Evolutionary conservation across 2,329 filamentous ascomycete species (phyloP).

Genomic region (Ophiocordyceps sinensis): DNA sequence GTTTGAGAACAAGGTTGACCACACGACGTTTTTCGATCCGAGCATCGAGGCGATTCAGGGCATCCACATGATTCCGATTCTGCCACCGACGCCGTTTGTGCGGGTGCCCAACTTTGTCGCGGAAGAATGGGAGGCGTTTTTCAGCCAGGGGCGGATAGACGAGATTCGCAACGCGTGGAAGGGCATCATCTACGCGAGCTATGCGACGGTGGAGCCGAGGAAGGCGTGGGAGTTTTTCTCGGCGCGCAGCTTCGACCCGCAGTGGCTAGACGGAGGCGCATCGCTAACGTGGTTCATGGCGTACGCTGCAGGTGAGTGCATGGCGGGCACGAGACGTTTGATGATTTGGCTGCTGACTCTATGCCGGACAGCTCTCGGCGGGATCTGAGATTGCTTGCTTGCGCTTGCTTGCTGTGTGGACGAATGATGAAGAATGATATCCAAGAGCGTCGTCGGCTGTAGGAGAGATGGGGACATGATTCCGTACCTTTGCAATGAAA

Average conservation of each 20-base stretch:
- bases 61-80: conserved; percentile 72
- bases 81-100: conserved; percentile 52
- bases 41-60: conserved; percentile 59
- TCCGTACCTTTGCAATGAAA: too few species aligned
- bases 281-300: conserved; percentile 76
- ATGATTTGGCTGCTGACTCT: neutral
- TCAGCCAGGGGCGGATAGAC: conserved; percentile 51
- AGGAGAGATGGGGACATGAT: too few species aligned
- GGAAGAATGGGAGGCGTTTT: conserved; percentile 74
- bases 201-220: conserved; percentile 59
- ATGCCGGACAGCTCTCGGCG: conserved; percentile 1
- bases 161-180: conserved; percentile 65
- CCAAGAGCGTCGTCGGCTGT: too few species aligned
- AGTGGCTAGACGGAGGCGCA: conserved; percentile 69
- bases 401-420: neutral
- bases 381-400: neutral
- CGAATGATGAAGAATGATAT: neutral
- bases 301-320: conserved; percentile 52
- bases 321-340: neutral
- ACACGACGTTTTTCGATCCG: conserved; percentile 76
- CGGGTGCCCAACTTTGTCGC: conserved; percentile 55
- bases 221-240: conserved; percentile 65
- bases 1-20: conserved; percentile 93
- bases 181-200: conserved; percentile 70
- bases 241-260: conserved; percentile 45